Conservation (phyloP, 805 yeast genomes). For the Blastobotrys muscicola region DNA sequence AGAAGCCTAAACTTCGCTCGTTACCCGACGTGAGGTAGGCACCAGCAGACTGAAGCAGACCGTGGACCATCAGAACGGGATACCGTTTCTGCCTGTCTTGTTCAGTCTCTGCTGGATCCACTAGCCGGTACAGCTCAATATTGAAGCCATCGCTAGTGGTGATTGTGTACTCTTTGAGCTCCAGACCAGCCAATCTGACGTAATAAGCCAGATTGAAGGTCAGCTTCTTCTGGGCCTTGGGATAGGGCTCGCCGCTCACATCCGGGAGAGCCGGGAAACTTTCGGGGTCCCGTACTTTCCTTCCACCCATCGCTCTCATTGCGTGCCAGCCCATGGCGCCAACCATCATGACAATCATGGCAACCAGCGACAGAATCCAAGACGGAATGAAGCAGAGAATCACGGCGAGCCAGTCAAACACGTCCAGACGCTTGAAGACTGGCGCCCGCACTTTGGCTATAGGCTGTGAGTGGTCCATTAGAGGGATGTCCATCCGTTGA, state of each 20-base stretch:
- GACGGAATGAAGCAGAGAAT: conserved; percentile 19
- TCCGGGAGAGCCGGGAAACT: not conserved
- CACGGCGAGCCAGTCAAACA: conserved; percentile 2
- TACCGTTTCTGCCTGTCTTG: conserved; percentile 28
- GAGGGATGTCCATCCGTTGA: too few relatives aligned
- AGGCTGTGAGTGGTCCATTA: too few relatives aligned
- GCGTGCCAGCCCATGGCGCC: conserved; percentile 13
- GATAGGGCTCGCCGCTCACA: not conserved
- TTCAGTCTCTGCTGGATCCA: conserved; percentile 36
- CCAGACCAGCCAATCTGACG: conserved; percentile 50
- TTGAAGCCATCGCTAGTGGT: conserved; percentile 75
- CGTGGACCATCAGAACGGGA: conserved; percentile 78
- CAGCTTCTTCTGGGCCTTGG: conserved; percentile 28
- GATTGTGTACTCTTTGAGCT: conserved; percentile 48
- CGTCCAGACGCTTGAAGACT: too few relatives aligned
- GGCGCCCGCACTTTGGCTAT: too few relatives aligned
- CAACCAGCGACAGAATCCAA: conserved; percentile 15
- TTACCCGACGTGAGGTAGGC: conserved; percentile 78
- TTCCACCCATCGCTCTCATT: not conserved
- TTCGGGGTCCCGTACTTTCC: not conserved
- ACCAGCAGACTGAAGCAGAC: conserved; percentile 78
- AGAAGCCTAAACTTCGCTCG: conserved; percentile 54
- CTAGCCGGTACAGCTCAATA: conserved; percentile 53
- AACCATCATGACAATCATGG: conserved; percentile 17
- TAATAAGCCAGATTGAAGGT: conserved; percentile 58